phyloP scores from a whole-genome alignment of 1,139 yeast genomes.

The Saccharomyces hybrid region DNA sequence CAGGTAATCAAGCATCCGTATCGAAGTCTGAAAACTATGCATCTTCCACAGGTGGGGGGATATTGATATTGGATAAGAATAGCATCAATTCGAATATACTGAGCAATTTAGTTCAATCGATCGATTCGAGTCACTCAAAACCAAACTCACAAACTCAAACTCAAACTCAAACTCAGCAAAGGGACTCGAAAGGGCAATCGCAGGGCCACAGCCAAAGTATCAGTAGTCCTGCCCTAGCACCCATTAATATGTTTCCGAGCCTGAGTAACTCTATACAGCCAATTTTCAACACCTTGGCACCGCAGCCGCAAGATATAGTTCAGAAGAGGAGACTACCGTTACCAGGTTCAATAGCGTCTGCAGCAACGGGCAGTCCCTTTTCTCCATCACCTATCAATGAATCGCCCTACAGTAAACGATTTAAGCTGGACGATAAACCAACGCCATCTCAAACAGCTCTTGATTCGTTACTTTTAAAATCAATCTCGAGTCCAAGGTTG shows the following conservation, averaged over 20 bases:
- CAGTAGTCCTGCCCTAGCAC: conserved; percentile 3
- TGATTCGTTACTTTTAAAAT: conserved; percentile 24
- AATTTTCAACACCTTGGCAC: neutral
- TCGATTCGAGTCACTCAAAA: conserved; percentile 10
- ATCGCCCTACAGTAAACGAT: conserved; percentile 20
- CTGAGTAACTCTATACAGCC: neutral
- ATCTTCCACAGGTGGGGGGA: conserved; percentile 6
- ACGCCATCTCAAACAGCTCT: conserved; percentile 28
- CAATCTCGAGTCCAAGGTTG: conserved; percentile 22
- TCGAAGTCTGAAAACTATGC: neutral
- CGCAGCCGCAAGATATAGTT: conserved; percentile 5
- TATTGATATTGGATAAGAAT: conserved; percentile 18
- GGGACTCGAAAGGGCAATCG: neutral
- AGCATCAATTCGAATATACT: conserved; percentile 16
- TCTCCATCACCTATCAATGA: conserved; percentile 20
- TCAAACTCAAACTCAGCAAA: neutral
- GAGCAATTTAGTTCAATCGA: conserved; percentile 15
- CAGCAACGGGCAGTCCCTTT: conserved; percentile 15
- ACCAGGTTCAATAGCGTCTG: conserved; percentile 11
- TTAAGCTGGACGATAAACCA: conserved; percentile 23
- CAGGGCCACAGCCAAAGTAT: neutral
- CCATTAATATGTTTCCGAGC: conserved; percentile 3
- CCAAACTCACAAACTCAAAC: neutral
- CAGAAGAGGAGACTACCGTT: conserved; percentile 20
- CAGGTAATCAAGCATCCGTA: neutral